Percentiles rank a stretch among this genome's conserved stretches.
Conservation (phyloP, 106 monocot genomes). For the Narthecium ossifragum region DNA sequence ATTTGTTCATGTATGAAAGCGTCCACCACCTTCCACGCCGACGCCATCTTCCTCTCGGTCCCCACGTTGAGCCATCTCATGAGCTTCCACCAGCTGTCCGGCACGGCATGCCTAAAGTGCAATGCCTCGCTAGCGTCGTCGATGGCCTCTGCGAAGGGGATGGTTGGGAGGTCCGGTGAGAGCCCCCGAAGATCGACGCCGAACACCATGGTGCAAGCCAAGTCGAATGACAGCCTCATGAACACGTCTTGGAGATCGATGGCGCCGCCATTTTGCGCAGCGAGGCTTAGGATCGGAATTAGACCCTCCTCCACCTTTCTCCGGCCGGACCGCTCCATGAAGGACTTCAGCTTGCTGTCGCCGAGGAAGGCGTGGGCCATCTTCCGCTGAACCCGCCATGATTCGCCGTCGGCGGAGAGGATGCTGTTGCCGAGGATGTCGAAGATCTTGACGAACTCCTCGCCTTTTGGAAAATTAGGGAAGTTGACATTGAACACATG, state of each 20-base stretch:
- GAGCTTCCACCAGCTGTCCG: slow-evolving; percentile 12
- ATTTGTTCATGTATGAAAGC: slow-evolving; percentile 8
- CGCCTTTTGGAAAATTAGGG: slow-evolving; percentile 31
- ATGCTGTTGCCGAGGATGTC: slow-evolving; percentile 34
- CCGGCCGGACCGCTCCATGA: slow-evolving; percentile 6
- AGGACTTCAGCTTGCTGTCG: slow-evolving; percentile 16
- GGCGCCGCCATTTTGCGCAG: slow-evolving; percentile 1
- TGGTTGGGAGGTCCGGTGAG: slow-evolving; percentile 11
- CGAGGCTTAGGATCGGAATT: slow-evolving; percentile 23
- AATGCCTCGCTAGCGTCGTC: slow-evolving; percentile 18
- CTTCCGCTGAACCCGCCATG: slow-evolving; percentile 22
- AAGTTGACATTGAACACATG: slow-evolving; percentile 28
- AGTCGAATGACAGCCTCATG: slow-evolving; percentile 25
- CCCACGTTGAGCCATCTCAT: slow-evolving; percentile 16
- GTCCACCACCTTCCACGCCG: slow-evolving; percentile 22
- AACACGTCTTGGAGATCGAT: slow-evolving; percentile 41
- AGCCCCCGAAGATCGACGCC: slow-evolving; percentile 35
- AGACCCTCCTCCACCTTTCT: slow-evolving; percentile 27
- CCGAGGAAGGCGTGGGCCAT: slow-evolving; percentile 13
- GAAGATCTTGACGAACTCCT: slow-evolving; percentile 28
- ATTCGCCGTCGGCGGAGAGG: slow-evolving; percentile 23
- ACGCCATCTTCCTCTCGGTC: slow-evolving; percentile 16
- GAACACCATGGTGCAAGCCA: slow-evolving; percentile 20
- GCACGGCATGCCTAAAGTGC: slow-evolving; percentile 19
- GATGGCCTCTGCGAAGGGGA: slow-evolving; percentile 33